These are phyloP conservation scores for Neofusicoccum ribis DNA, from an alignment of 2,329 filamentous ascomycete genomes.

Conservation along the genomic window DNA sequence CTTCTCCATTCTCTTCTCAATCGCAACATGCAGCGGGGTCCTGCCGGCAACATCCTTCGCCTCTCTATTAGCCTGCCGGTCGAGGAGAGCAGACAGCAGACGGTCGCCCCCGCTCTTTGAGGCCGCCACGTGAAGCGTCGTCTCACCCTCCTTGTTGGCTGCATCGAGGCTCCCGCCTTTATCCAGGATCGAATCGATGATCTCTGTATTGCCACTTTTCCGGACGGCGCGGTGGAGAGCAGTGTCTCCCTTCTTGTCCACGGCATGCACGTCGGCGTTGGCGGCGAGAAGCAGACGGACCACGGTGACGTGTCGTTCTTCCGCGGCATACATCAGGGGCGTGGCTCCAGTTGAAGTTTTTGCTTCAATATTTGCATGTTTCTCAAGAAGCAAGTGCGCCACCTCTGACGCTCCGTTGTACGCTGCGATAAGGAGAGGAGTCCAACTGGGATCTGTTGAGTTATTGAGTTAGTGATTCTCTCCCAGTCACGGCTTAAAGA, in stretches of 20 bases:
- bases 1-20: slow-evolving; percentile 5
- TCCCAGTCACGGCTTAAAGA: background rate
- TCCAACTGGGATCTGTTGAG: slow-evolving; percentile 10
- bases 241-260: slow-evolving; percentile 14
- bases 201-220: slow-evolving; percentile 8
- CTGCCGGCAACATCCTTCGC: slow-evolving; percentile 10
- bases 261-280: background rate
- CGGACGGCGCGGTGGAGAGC: slow-evolving; percentile 15
- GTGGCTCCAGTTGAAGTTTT: slow-evolving; percentile 16
- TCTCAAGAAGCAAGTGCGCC: slow-evolving; percentile 4
- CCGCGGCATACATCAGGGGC: slow-evolving; percentile 17
- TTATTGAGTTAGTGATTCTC: background rate
- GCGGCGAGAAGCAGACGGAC: slow-evolving; percentile 8
- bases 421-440: background rate
- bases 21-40: slow-evolving; percentile 14
- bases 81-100: background rate
- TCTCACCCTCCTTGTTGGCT: slow-evolving; percentile 14
- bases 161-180: slow-evolving; percentile 7
- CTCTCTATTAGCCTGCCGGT: slow-evolving; percentile 5
- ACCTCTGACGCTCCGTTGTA: background rate
- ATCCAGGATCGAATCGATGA: background rate
- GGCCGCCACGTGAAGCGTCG: slow-evolving; percentile 9
- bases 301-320: slow-evolving; percentile 7
- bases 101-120: slow-evolving; percentile 1
- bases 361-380: slow-evolving; percentile 16